Evolutionary conservation across 2,329 filamentous ascomycete genomes (phyloP), one percentile per base, ranked within the genome.

Genomic region (Aspergillus amoenus): DNA sequence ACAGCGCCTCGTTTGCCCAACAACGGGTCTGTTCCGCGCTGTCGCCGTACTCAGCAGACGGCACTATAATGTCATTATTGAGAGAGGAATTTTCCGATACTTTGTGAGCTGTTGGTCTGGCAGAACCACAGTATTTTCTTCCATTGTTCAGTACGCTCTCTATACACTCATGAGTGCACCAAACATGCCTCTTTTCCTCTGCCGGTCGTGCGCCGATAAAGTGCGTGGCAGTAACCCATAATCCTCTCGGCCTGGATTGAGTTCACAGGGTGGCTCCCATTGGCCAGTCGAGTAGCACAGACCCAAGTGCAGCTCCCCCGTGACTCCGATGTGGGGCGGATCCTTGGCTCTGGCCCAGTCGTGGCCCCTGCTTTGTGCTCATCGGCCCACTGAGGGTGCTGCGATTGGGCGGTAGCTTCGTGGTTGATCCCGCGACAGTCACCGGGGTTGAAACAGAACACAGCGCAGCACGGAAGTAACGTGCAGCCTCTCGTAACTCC

Each of bases 351-450:
- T 58, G 57, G 54, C 53, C 63, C 63, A 61, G 62, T 64, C 60
- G 56, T 61, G 63, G 63, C 54, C 62, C 59, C 56, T 65, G 62
- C 62, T 63, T 43, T 44, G 43, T 41, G 21, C 42, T 51, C 55
- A 57, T 24, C 49, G 37, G 11, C 41, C 62, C 59, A 63, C 53
- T 41, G 4, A 1, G 11, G 5, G 8, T 8, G 4, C 12, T 3
- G 18, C 55, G 4, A 58, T 58, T 57, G 53, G 44, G 2, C 18
- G 8, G n/a, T 17, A 21, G 43, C 40, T 64, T 63, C 58, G 57
- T 64, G 62, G 58, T 58, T 60, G 55, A 55, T 62, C 62, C 60
- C 60, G 62, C 62, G 55, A 62, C 60, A 59, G 58, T 61, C 56
- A 60, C 60, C 55, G 57, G 60, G 60, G 60, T 61, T 56, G 34